Evolutionary conservation across 192 early-diverging fungal genomes (phyloP).

Genomic region (Kappamyces sp.): DNA sequence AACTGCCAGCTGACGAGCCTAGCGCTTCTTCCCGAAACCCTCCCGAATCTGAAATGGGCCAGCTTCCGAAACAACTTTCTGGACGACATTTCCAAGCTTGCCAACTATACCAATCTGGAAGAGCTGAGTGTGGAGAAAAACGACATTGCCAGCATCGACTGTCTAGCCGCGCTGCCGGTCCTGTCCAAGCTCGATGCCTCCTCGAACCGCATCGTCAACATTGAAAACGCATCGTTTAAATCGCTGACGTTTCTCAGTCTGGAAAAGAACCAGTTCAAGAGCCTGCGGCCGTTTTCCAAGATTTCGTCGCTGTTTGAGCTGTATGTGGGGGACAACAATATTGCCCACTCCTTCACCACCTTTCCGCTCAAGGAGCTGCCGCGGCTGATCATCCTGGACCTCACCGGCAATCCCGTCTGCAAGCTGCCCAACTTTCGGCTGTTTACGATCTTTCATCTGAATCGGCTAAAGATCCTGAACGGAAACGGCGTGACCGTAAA

Average conservation of each 20-base stretch:
- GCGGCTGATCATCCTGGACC: conserved; percentile 52
- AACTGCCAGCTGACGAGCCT: conserved; percentile 41
- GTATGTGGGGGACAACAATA: conserved; percentile 50
- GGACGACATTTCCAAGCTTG: conserved; percentile 36
- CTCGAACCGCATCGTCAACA: conserved; percentile 38
- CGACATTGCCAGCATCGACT: conserved; percentile 45
- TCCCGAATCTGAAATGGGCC: conserved; percentile 46
- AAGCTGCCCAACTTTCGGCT: conserved; percentile 43
- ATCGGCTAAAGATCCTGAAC: conserved; percentile 53
- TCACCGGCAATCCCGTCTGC: conserved; percentile 55
- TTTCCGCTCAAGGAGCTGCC: conserved; percentile 55
- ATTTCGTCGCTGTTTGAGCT: conserved; percentile 50
- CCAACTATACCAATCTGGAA: conserved; percentile 33
- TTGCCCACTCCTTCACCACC: conserved; percentile 44
- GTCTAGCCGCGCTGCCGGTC: conserved; percentile 26
- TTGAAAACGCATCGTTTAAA: conserved; percentile 38
- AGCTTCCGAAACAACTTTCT: conserved; percentile 53
- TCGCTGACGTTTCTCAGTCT: conserved; percentile 44
- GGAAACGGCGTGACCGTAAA: conserved; percentile 47
- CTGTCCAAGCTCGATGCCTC: conserved; percentile 50
- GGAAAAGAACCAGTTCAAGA: conserved; percentile 46
- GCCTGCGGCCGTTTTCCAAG: conserved; percentile 40
- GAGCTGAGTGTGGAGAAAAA: conserved; percentile 53
- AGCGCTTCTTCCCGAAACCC: conserved; percentile 30
- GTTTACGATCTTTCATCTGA: conserved; percentile 54